Base-by-base conservation (phyloP, 164 flowering plant species). In the Chimonanthus praecox region DNA sequence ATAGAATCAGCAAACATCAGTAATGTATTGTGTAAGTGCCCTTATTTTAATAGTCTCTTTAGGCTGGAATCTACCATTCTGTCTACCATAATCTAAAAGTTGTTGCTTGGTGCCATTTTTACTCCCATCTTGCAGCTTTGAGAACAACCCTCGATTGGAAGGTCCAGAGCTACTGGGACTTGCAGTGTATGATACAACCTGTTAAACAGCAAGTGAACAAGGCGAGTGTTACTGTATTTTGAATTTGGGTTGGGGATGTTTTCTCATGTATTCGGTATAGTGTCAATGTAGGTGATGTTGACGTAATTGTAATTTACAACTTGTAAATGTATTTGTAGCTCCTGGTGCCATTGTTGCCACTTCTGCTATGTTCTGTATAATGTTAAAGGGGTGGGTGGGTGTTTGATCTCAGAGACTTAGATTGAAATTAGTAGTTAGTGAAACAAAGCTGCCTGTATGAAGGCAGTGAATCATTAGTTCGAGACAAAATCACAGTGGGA, bases 131-230 rank as follows among this genome's bases (percentile, higher is more conserved):
- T 66, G 68, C 48, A 93, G 98, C 86, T 93, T 93, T 68, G 96
- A 91, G 83, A 88, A 91, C 76, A 91, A 93, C 75, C 93, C 89
- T 58, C 86, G 90, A 3, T 78, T 91, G 65, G 98, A 93, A 86
- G 98, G 98, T 47, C 98, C 97, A 16, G 94, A 93, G 83, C 76
- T 93, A 87, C 83, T 76, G 75, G 98, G 98, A 43, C 93, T 93
- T n/a, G 98, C 88, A 49, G 78, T 76, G 16, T 93, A 93, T 50
- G 96, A 92, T 70, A 92, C 92, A 63, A 89, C 89, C 85, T 92
- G 97, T 88, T 82, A 63, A 64, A 45, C 4, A 6, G 50, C 10
- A 68, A 47, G 50, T 7, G 51, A 48, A 16, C 46, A 68, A 10
- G n/a, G 15, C 20, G 45, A 33, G 44, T 15, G 49, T 13, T 66